Evolutionary conservation across 2,329 filamentous ascomycete species (phyloP).

Genomic region (Elsinoe perseae): DNA sequence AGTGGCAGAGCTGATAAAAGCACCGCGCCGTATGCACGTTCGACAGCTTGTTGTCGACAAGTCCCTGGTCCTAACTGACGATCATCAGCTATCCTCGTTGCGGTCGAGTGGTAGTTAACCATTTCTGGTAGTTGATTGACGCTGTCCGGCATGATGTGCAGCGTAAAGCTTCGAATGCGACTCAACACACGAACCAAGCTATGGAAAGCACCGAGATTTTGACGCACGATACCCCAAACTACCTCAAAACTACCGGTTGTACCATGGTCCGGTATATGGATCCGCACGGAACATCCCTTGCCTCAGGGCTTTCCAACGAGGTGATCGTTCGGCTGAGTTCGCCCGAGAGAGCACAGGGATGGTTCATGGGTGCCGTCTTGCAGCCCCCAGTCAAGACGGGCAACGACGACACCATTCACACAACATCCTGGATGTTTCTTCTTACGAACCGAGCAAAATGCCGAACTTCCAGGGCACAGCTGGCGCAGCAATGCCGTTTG

Average conservation of each 20-base stretch:
- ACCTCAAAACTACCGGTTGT: conserved; percentile 1
- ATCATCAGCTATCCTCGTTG: conserved; percentile 2
- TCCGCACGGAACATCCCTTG: neutral
- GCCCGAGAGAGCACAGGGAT: neutral
- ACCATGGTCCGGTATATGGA: conserved; percentile 8
- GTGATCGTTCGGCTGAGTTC: neutral
- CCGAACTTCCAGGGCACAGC: neutral
- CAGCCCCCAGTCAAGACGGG: neutral
- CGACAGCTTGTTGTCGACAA: conserved; percentile 2
- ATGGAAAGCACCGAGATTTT: conserved; percentile 1
- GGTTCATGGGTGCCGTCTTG: neutral
- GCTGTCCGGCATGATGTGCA: conserved; percentile 12
- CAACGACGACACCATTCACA: neutral
- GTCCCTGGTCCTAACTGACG: neutral
- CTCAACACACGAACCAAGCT: neutral
- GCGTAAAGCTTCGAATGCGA: neutral
- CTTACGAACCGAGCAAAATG: neutral
- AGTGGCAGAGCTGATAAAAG: conserved; percentile 3
- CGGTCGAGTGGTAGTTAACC: conserved; percentile 7
- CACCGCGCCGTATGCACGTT: conserved; percentile 5
- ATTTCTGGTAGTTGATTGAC: neutral
- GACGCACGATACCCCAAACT: neutral
- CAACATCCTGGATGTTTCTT: neutral
- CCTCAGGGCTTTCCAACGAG: neutral
- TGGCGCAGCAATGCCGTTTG: neutral